Conservation (phyloP, 2,329 filamentous ascomycete species). For the Beauveria bassiana region DNA sequence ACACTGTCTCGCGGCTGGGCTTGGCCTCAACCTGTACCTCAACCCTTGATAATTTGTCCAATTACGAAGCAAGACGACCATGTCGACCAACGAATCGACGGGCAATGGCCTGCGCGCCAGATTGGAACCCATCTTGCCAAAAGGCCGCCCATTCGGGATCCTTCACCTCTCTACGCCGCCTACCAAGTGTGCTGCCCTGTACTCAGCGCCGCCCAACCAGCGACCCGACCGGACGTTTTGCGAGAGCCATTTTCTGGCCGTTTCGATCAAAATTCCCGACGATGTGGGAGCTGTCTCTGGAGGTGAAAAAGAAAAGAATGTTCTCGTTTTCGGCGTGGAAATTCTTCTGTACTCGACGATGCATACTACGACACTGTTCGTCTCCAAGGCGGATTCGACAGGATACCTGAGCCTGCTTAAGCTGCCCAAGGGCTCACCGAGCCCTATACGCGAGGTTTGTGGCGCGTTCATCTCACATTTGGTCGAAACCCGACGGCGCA, state of each 20-base stretch:
- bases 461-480: conserved; percentile 71
- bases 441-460: conserved; percentile 67
- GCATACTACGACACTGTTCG: conserved; percentile 77
- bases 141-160: conserved; percentile 53
- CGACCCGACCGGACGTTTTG: conserved; percentile 72
- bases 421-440: conserved; percentile 54
- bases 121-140: conserved; percentile 45
- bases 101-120: background rate
- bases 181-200: conserved; percentile 65
- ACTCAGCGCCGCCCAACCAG: conserved; percentile 65
- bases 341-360: conserved; percentile 79
- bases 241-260: conserved; percentile 68
- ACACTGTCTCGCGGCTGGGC: background rate
- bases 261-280: conserved; percentile 35
- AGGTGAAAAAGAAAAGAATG: conserved; percentile 30
- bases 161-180: conserved; percentile 87
- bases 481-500: conserved; percentile 56
- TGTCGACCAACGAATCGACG: background rate
- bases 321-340: conserved; percentile 79
- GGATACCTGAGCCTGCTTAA: conserved; percentile 68
- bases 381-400: conserved; percentile 95
- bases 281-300: background rate
- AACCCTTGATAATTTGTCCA: background rate
- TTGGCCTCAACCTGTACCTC: background rate
- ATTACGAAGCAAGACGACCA: background rate